Conservation (phyloP, 176 grass and related monocot species). For the Aechmea fasciata region DNA sequence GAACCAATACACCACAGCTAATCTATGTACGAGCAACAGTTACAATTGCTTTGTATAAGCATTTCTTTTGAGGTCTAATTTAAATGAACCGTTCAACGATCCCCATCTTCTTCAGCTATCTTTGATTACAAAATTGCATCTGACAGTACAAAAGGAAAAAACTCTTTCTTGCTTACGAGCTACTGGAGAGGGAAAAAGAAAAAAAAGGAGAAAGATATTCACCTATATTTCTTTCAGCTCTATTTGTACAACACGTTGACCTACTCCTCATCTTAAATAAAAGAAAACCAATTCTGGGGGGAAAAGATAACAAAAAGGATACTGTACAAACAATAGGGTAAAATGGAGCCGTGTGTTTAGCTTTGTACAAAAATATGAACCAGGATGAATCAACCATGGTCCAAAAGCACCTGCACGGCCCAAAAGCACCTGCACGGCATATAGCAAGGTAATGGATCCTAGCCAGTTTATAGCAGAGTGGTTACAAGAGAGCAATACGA, state of each 20-base stretch:
- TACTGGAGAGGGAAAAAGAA: background rate
- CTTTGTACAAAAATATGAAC: conserved; percentile 36
- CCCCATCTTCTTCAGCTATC: background rate
- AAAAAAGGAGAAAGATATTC: conserved; percentile 1
- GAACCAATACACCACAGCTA: too few relatives aligned
- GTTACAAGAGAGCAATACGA: conserved; percentile 4
- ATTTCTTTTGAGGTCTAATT: too few relatives aligned
- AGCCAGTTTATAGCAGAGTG: background rate
- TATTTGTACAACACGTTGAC: too few relatives aligned
- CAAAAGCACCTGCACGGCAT: conserved; percentile 1
- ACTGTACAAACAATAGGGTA: conserved; percentile 36
- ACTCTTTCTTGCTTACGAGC: conserved; percentile 16
- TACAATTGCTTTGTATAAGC: too few relatives aligned
- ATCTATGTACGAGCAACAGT: too few relatives aligned
- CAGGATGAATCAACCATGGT: conserved; percentile 2
- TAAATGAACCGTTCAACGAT: background rate
- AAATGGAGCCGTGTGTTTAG: conserved; percentile 31
- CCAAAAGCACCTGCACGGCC: conserved; percentile 7
- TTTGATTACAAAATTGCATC: background rate
- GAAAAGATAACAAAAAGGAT: background rate
- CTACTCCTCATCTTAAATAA: too few relatives aligned
- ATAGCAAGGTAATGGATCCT: too few relatives aligned
- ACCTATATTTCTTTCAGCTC: too few relatives aligned
- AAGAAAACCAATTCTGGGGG: background rate
- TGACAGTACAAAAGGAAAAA: background rate